Conservation (phyloP, 257 asterid genomes). For the Leptodermis oblonga region DNA sequence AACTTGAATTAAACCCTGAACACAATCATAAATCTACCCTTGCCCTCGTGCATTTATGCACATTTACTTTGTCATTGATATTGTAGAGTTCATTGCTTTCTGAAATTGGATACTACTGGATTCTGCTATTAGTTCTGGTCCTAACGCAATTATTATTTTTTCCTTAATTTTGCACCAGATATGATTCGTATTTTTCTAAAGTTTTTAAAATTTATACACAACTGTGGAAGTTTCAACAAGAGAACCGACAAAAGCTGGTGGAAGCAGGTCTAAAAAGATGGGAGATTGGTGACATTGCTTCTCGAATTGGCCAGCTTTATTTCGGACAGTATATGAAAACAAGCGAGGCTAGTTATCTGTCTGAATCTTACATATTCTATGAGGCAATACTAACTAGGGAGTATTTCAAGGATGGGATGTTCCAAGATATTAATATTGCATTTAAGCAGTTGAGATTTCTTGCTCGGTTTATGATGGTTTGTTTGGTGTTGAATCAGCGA, state of each 20-base stretch:
- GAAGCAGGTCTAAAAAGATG: constrained; percentile 95
- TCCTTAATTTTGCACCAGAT: constrained; percentile 44
- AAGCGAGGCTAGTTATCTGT: constrained; percentile 82
- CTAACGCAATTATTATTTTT: neutral
- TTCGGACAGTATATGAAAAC: constrained; percentile 99
- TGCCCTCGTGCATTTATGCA: neutral
- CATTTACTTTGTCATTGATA: neutral
- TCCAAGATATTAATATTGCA: constrained; percentile 80
- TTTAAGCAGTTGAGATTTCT: constrained; percentile 86
- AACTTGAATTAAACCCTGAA: neutral
- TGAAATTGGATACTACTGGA: neutral
- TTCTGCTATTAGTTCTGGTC: neutral
- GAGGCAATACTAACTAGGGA: constrained; percentile 91
- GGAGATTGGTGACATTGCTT: constrained; percentile 99
- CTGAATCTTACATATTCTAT: constrained; percentile 84
- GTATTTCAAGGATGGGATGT: constrained; percentile 88
- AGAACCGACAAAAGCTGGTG: constrained; percentile 89
- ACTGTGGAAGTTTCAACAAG: constrained; percentile 94
- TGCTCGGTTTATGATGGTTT: constrained; percentile 85
- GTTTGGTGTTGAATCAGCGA: constrained; percentile 82
- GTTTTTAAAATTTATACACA: constrained; percentile 92
- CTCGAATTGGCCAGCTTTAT: constrained; percentile 94
- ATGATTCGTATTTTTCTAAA: constrained; percentile 82
- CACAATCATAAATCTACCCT: neutral
- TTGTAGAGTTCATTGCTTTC: neutral